phyloP scores from a whole-genome alignment of 768 basidiomycete genomes.

The Boletus speciosus region DNA sequence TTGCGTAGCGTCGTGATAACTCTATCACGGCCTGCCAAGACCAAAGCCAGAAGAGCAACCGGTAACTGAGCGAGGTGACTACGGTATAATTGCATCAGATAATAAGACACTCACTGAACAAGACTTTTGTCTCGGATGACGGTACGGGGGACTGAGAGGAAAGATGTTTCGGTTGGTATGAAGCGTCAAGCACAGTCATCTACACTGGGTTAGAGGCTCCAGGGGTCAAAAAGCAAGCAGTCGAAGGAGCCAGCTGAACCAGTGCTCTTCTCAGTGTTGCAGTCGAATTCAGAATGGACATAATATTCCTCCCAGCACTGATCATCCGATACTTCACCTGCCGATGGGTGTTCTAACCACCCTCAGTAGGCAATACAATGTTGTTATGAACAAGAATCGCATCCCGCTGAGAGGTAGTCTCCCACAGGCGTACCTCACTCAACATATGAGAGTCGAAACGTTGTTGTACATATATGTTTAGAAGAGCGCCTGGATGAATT shows the following conservation, averaged over 20 bases:
- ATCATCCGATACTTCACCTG: background rate
- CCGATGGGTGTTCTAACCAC: background rate
- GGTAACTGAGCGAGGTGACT: slow-evolving; percentile 32
- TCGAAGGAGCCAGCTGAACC: background rate
- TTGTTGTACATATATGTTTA: background rate
- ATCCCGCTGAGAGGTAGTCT: no score
- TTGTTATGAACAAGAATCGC: background rate
- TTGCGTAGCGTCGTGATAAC: slow-evolving; percentile 44
- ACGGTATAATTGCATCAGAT: no score
- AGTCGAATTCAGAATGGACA: background rate
- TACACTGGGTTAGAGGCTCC: background rate
- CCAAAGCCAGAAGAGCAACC: slow-evolving; percentile 42
- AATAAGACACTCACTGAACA: slow-evolving; percentile 17
- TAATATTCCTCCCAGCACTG: background rate
- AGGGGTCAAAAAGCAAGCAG: background rate
- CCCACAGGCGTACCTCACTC: background rate
- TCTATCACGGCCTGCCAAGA: slow-evolving; percentile 35
- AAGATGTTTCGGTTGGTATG: background rate
- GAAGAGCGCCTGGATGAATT: background rate
- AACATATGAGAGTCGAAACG: no score
- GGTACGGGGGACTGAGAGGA: background rate
- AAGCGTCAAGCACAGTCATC: no score
- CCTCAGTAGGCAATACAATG: background rate
- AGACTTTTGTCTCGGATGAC: slow-evolving; percentile 14
- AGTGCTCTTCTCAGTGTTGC: no score